Evolutionary conservation across 257 asterid species (phyloP).

Genomic region (Rauvolfia tetraphylla): DNA sequence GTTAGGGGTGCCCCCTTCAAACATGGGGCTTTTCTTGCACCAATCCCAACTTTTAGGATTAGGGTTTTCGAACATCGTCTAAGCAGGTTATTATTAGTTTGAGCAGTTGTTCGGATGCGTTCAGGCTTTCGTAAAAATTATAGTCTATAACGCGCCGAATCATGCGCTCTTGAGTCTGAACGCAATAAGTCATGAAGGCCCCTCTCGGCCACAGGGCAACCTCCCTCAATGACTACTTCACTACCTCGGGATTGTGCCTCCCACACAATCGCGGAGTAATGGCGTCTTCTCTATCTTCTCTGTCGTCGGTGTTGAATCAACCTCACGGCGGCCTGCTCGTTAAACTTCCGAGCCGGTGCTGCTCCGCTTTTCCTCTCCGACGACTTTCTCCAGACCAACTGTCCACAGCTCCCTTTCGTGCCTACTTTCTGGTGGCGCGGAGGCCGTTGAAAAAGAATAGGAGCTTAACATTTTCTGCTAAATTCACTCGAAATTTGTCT

Average conservation of each 20-base stretch:
- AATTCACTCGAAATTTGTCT: conserved; percentile 44
- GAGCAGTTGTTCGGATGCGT: no score
- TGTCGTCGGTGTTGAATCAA: conserved; percentile 57
- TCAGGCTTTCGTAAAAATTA: no score
- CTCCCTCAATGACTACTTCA: not conserved
- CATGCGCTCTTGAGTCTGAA: no score
- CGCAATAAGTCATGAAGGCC: no score
- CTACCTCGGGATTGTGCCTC: not conserved
- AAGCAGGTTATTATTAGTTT: no score
- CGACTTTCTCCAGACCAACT: conserved; percentile 17
- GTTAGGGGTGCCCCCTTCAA: no score
- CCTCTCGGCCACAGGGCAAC: not conserved
- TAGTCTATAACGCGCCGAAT: no score
- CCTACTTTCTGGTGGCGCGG: conserved; percentile 16
- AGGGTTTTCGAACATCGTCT: no score
- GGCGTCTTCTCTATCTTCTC: conserved; percentile 48
- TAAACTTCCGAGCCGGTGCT: conserved; percentile 43
- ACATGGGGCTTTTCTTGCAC: no score
- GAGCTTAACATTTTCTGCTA: conserved; percentile 32
- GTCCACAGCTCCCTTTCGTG: conserved; percentile 5
- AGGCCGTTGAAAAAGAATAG: conserved; percentile 5
- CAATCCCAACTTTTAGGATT: no score
- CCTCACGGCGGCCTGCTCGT: conserved; percentile 41
- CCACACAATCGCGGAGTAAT: not conserved
- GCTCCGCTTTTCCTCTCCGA: conserved; percentile 46